Percentiles rank a stretch among this genome's conserved stretches.
phyloP scores from a whole-genome alignment of 345 rosid genomes.

The Ricinus communis region DNA sequence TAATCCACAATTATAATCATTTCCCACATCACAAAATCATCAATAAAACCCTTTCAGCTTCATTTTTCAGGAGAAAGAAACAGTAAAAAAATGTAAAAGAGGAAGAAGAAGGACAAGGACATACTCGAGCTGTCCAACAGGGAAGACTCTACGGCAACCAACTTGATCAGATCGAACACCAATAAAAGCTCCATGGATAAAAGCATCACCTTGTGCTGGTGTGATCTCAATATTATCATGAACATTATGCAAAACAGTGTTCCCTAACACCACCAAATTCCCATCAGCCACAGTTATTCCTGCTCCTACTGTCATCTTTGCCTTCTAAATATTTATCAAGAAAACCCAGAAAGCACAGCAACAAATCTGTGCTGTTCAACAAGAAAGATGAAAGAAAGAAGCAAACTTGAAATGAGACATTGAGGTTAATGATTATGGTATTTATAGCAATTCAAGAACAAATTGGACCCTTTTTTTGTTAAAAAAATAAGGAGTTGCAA shows the following conservation, averaged over 20 bases:
- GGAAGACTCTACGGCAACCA: slow-evolving; percentile 55
- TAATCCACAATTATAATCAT: neutral
- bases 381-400: neutral
- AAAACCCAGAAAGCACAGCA: neutral
- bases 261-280: slow-evolving; percentile 49
- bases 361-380: neutral
- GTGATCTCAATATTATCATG: slow-evolving; percentile 42
- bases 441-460: neutral
- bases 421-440: neutral
- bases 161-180: slow-evolving; percentile 50
- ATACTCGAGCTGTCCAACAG: slow-evolving; percentile 62
- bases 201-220: slow-evolving; percentile 36
- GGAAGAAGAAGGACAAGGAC: slow-evolving; percentile 5
- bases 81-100: neutral
- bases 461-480: neutral
- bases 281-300: slow-evolving; percentile 51
- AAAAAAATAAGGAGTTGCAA: slow-evolving; percentile 6
- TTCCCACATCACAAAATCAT: slow-evolving; percentile 5
- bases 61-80: neutral
- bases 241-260: slow-evolving; percentile 41
- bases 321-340: neutral
- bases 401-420: neutral
- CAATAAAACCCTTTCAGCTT: neutral
- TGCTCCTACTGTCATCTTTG: slow-evolving; percentile 51
- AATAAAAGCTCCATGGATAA: slow-evolving; percentile 54